These are phyloP conservation scores for Carallia brachiata DNA, from an alignment of 345 rosid genomes.

Conservation along the genomic window DNA sequence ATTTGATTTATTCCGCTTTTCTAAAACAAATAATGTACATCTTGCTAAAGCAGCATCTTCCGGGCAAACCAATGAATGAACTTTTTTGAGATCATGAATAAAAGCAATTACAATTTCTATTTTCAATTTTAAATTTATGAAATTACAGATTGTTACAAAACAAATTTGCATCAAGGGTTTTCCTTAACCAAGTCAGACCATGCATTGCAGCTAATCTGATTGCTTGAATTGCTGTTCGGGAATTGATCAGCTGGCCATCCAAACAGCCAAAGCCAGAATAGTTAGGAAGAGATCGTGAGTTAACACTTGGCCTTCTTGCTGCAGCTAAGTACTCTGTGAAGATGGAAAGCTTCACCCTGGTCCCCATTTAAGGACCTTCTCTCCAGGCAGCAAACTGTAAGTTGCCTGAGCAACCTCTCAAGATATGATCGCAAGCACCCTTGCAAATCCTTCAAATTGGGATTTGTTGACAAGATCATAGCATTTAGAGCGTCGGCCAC, in stretches of 20 bases:
- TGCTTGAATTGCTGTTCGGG: conserved; percentile 5
- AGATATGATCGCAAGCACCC: conserved; percentile 61
- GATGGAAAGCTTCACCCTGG: conserved; percentile 81
- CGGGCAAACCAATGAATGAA: no score
- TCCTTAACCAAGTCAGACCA: conserved; percentile 3
- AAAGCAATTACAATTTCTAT: no score
- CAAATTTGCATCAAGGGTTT: not conserved
- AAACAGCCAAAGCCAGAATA: conserved; percentile 33
- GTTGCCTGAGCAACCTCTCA: conserved; percentile 78
- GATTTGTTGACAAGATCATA: conserved; percentile 68
- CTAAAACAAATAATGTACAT: no score
- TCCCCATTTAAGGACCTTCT: conserved; percentile 65
- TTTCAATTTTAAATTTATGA: no score
- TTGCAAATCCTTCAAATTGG: conserved; percentile 47
- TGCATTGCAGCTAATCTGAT: not conserved
- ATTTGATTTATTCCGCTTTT: no score
- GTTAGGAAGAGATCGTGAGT: not conserved
- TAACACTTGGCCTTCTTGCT: conserved; percentile 36
- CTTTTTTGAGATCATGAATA: no score
- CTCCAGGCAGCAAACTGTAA: conserved; percentile 75
- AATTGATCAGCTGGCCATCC: not conserved
- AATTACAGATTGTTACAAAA: no score
- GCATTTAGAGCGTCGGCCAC: conserved; percentile 89
- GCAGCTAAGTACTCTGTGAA: conserved; percentile 48
- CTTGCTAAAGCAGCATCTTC: no score